phyloP scores from a whole-genome alignment of 371 early-diverging fungal species.

The Nematocida ironsii region DNA sequence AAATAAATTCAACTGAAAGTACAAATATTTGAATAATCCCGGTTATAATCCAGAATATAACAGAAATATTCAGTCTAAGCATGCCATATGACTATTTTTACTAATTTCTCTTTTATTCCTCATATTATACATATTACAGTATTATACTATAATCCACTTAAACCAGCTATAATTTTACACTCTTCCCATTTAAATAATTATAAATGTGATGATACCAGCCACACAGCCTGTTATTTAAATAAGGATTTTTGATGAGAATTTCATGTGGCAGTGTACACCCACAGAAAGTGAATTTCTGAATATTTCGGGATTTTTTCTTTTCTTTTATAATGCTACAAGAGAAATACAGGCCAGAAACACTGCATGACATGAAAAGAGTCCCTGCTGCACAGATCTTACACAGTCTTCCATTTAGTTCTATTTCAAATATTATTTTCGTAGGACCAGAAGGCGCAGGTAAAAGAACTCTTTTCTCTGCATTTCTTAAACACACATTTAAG shows the following conservation, averaged over 20 bases:
- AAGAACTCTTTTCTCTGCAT: constrained; percentile 82
- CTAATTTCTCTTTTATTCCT: too few species aligned
- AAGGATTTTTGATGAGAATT: neutral
- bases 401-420: constrained; percentile 73
- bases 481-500: constrained; percentile 72
- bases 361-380: constrained; percentile 80
- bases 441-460: constrained; percentile 94
- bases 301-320: constrained; percentile 3
- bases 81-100: too few species aligned
- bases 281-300: neutral
- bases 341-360: constrained; percentile 81
- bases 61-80: too few species aligned
- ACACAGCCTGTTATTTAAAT: neutral
- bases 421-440: constrained; percentile 89
- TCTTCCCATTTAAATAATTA: too few species aligned
- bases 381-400: constrained; percentile 74
- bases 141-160: too few species aligned
- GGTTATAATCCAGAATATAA: too few species aligned
- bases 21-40: too few species aligned
- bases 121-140: too few species aligned
- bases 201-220: neutral
- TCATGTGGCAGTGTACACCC: neutral
- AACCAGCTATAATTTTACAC: too few species aligned
- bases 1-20: too few species aligned
- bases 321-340: constrained; percentile 71